Evolutionary conservation across 2,329 filamentous ascomycete genomes (phyloP).

Genomic region (Arachnomyces sp.): DNA sequence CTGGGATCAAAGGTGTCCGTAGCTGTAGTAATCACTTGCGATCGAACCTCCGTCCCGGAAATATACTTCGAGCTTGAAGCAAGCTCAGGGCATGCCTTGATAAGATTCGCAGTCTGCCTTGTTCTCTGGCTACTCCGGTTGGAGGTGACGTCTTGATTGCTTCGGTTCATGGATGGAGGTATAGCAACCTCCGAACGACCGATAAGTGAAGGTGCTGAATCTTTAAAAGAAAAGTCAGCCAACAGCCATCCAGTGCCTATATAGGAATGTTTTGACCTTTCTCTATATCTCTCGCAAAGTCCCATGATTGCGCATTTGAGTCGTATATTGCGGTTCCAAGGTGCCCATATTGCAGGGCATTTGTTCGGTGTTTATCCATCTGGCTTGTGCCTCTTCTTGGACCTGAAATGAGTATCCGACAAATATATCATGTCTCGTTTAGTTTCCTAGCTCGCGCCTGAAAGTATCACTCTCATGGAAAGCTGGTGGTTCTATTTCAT

Average conservation of each 20-base stretch:
- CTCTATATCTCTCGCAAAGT: constrained; percentile 34
- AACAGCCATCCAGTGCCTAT: background rate
- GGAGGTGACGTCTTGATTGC: constrained; percentile 10
- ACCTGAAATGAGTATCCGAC: constrained; percentile 16
- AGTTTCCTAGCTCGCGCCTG: background rate
- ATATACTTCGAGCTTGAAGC: constrained; percentile 24
- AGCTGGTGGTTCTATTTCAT: too few relatives aligned
- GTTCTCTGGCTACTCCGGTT: too few relatives aligned
- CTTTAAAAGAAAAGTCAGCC: constrained; percentile 12
- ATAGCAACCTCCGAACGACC: constrained; percentile 23
- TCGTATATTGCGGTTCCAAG: constrained; percentile 46
- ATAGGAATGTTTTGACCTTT: constrained; percentile 16
- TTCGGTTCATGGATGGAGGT: constrained; percentile 14
- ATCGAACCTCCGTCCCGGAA: constrained; percentile 23
- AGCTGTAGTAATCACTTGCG: constrained; percentile 22
- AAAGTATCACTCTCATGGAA: too few relatives aligned
- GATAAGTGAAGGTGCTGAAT: constrained; percentile 21
- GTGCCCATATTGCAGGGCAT: constrained; percentile 51
- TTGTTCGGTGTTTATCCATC: constrained; percentile 48
- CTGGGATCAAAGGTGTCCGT: constrained; percentile 27
- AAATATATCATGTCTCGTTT: constrained; percentile 2
- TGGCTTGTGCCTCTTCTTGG: constrained; percentile 34
- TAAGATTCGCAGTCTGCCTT: constrained; percentile 11
- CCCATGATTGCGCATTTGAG: constrained; percentile 40
- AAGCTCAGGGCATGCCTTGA: constrained; percentile 28